A percentile compares a stretch with the other conserved stretches of the same genome.
Conservation (phyloP, 1,284 basidiomycete genomes). For the Moniliella sp. region DNA sequence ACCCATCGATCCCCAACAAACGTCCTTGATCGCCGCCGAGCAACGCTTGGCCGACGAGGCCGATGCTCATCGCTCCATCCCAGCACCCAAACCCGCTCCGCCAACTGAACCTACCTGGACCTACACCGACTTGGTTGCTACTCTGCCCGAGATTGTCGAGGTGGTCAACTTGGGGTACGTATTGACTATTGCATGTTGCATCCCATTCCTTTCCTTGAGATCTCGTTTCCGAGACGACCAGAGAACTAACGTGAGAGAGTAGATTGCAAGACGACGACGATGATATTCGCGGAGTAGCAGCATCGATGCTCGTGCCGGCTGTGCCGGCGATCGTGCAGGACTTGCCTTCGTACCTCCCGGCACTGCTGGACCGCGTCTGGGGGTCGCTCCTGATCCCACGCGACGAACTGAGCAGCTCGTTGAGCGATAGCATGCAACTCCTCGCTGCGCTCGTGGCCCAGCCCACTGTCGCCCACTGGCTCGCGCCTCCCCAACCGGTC, state of each 20-base stretch:
- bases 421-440: conserved; percentile 89
- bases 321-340: conserved; percentile 55
- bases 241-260: too few species aligned
- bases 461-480: not conserved
- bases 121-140: too few species aligned
- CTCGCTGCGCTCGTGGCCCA: conserved; percentile 9
- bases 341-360: conserved; percentile 39
- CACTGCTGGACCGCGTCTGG: conserved; percentile 69
- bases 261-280: conserved; percentile 73
- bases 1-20: too few species aligned
- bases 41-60: too few species aligned
- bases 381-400: conserved; percentile 73
- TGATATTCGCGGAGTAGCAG: conserved; percentile 86
- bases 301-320: conserved; percentile 70
- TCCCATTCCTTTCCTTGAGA: too few species aligned
- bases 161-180: not conserved
- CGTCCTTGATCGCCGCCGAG: too few species aligned
- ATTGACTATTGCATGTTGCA: too few species aligned
- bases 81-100: too few species aligned
- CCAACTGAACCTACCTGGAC: too few species aligned
- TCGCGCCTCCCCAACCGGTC: not conserved
- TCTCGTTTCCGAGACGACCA: too few species aligned
- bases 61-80: too few species aligned
- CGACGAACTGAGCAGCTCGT: conserved; percentile 87
- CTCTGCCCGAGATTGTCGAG: not conserved